Percentiles rank a stretch among this genome's conserved stretches.
phyloP scores from a whole-genome alignment of 2,329 filamentous ascomycete genomes.

The Ophiocordyceps camponoti-leonardi region DNA sequence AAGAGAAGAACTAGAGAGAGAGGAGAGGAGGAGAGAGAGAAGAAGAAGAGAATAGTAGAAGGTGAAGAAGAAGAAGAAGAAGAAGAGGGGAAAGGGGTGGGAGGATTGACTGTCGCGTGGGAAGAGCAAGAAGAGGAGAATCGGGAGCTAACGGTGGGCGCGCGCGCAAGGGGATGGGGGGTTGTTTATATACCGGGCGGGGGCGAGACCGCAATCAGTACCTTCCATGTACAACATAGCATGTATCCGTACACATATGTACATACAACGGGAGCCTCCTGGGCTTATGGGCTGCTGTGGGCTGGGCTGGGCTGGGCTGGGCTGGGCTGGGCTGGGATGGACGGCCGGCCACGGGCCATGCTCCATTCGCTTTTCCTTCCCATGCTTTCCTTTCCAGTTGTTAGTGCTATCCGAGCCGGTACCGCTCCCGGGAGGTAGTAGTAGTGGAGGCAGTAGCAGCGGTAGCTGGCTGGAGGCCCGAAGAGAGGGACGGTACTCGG shows the following conservation, averaged over 20 bases:
- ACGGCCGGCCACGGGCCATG: not conserved
- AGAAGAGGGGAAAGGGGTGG: conserved; percentile 6
- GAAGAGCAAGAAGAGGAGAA: conserved; percentile 16
- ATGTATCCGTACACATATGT: not conserved
- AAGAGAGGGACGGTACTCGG: not conserved
- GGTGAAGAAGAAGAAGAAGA: conserved; percentile 6
- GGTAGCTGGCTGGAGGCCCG: not conserved
- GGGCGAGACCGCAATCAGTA: conserved; percentile 40
- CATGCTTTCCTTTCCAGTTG: not conserved
- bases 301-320: not conserved
- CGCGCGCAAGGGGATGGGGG: conserved; percentile 31
- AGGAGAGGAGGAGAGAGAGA: conserved; percentile 2
- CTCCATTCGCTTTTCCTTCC: not conserved
- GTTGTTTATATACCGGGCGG: conserved; percentile 45
- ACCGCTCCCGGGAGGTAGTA: not conserved
- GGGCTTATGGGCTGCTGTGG: not conserved
- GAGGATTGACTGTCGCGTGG: conserved; percentile 3
- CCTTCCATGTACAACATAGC: not conserved
- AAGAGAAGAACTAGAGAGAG: conserved; percentile 8
- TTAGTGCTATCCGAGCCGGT: not conserved
- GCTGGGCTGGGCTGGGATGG: not conserved
- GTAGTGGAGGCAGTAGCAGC: too few species aligned
- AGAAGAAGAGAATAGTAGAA: conserved; percentile 8
- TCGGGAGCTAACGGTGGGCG: conserved; percentile 22
- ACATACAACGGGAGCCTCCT: not conserved